Percentiles rank a stretch among this genome's conserved stretches.
These are phyloP conservation scores for Hamigera avellanea DNA, from an alignment of 495 filamentous ascomycete species.

Conservation along the genomic window DNA sequence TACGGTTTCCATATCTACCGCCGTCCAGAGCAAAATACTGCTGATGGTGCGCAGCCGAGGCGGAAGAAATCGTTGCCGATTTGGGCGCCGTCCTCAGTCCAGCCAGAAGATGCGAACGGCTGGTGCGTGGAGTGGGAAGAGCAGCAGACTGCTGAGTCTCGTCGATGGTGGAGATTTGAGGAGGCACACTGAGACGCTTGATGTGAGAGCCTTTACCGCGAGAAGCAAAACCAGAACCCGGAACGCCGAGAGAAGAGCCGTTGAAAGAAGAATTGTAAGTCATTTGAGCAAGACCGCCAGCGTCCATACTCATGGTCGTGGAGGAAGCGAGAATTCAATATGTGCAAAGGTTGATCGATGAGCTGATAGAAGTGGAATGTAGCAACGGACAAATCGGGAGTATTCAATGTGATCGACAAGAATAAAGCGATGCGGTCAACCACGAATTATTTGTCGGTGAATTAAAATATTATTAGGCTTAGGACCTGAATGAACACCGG, in stretches of 20 bases:
- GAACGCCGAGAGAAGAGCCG: slow-evolving; percentile 55
- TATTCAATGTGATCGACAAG: neutral
- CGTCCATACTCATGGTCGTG: slow-evolving; percentile 72
- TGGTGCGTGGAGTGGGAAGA: slow-evolving; percentile 72
- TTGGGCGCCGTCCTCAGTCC: slow-evolving; percentile 89
- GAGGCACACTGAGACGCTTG: slow-evolving; percentile 66
- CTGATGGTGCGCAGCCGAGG: slow-evolving; percentile 43
- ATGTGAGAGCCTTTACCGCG: slow-evolving; percentile 70
- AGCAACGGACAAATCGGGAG: too few relatives aligned
- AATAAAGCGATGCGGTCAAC: slow-evolving; percentile 15
- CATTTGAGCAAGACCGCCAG: slow-evolving; percentile 99
- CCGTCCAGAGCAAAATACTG: slow-evolving; percentile 37
- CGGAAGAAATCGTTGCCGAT: slow-evolving; percentile 61
- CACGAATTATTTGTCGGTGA: slow-evolving; percentile 14
- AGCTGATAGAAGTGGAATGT: neutral
- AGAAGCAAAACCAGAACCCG: slow-evolving; percentile 70
- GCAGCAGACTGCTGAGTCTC: slow-evolving; percentile 43
- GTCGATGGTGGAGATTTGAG: slow-evolving; percentile 53
- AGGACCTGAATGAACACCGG: slow-evolving; percentile 8
- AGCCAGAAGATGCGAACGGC: slow-evolving; percentile 86
- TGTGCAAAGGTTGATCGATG: neutral
- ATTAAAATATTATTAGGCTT: slow-evolving; percentile 30
- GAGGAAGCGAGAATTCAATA: slow-evolving; percentile 13
- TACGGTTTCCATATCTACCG: slow-evolving; percentile 30
- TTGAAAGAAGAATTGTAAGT: slow-evolving; percentile 68